Conservation (phyloP, 306 rosid species). For the Rosa persica region DNA sequence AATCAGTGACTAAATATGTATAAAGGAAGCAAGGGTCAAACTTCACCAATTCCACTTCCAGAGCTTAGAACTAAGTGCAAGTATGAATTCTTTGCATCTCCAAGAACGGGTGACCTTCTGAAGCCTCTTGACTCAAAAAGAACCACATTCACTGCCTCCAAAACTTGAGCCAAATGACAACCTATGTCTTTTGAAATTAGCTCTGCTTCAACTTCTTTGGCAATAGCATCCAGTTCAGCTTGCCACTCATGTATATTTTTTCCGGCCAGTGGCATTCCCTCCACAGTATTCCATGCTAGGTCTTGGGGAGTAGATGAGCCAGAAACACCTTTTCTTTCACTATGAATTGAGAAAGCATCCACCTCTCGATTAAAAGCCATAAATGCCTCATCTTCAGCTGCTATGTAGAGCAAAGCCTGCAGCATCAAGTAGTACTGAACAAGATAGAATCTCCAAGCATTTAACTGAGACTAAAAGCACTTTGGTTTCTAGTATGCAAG, state of each 20-base stretch:
- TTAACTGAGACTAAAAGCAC: not conserved
- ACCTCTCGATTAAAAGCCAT: slow-evolving; percentile 3
- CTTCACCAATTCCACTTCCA: slow-evolving; percentile 20
- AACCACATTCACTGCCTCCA: slow-evolving; percentile 20
- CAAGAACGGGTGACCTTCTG: slow-evolving; percentile 13
- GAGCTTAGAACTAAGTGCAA: slow-evolving; percentile 24
- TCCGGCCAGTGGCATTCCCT: slow-evolving; percentile 11
- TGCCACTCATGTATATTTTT: slow-evolving; percentile 5
- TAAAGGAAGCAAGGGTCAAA: slow-evolving; percentile 8
- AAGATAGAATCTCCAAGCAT: not conserved
- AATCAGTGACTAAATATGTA: slow-evolving; percentile 9
- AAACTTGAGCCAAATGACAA: slow-evolving; percentile 14
- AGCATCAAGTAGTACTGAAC: not conserved
- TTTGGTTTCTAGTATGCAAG: not conserved
- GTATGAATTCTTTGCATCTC: slow-evolving; percentile 14
- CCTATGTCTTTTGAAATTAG: slow-evolving; percentile 12
- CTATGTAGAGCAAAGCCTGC: slow-evolving; percentile 20
- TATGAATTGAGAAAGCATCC: slow-evolving; percentile 16
- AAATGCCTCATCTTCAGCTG: slow-evolving; percentile 19
- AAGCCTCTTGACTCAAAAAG: slow-evolving; percentile 20
- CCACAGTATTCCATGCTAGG: slow-evolving; percentile 11
- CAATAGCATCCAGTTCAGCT: slow-evolving; percentile 19
- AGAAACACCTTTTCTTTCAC: not conserved
- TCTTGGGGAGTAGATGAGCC: not conserved
- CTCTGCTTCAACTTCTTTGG: slow-evolving; percentile 16